A percentile compares a stretch with the other conserved stretches of the same genome.
phyloP scores from a whole-genome alignment of 2,329 filamentous ascomycete species.

The Lachnellula hyalina region DNA sequence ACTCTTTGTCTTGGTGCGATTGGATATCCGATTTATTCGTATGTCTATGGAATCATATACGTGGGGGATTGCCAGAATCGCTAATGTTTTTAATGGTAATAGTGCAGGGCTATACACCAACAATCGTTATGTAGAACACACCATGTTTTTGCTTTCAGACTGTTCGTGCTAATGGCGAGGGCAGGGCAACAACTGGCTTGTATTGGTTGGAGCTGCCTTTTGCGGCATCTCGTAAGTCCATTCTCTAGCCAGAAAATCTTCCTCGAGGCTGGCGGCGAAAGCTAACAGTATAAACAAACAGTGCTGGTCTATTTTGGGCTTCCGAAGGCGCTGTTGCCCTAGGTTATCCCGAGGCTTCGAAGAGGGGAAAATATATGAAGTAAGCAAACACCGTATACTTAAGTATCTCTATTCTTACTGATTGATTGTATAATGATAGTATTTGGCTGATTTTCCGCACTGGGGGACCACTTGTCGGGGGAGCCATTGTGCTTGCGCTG shows the following conservation, averaged over 20 bases:
- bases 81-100: not conserved
- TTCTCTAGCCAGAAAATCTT: not conserved
- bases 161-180: not conserved
- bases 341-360: slow-evolving; percentile 64
- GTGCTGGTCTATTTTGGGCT: slow-evolving; percentile 63
- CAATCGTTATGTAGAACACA: slow-evolving; percentile 46
- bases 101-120: slow-evolving; percentile 57
- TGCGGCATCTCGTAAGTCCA: slow-evolving; percentile 48
- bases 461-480: slow-evolving; percentile 61
- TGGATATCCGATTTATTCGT: slow-evolving; percentile 37
- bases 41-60: slow-evolving; percentile 3
- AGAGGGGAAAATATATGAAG: slow-evolving; percentile 49
- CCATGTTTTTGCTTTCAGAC: slow-evolving; percentile 41
- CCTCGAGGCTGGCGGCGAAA: not conserved
- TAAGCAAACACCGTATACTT: not conserved
- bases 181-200: slow-evolving; percentile 56
- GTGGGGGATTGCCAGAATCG: not conserved
- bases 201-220: slow-evolving; percentile 59
- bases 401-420: not conserved
- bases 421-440: slow-evolving; percentile 31
- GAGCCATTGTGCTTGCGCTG: slow-evolving; percentile 62
- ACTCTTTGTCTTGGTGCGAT: slow-evolving; percentile 50
- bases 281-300: slow-evolving; percentile 2
- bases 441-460: slow-evolving; percentile 59
- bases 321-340: slow-evolving; percentile 68